Evolutionary conservation across 1,284 basidiomycete species (phyloP), one percentile per base, ranked within the genome.

Genomic region (Austropuccinia psidii): DNA sequence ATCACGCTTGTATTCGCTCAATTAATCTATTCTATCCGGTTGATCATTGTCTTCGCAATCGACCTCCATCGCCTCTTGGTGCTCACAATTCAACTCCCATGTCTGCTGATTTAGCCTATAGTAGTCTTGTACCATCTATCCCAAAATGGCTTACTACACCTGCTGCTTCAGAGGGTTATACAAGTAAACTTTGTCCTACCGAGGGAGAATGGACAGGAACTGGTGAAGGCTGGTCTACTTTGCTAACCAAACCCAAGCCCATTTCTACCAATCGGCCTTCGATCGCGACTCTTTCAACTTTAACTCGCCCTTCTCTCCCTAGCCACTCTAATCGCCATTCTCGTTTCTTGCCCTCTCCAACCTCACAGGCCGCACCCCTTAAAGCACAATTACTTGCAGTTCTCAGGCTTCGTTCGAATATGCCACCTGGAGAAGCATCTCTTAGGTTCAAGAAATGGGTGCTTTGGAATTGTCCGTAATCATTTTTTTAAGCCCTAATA

Each of bases 381-480:
- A 68, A 68, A 41, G 50, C 66, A 7, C 66, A 68, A 19, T 43
- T 68, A 11, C 15, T 68, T 9, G 54, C 66, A 4, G 49, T 68
- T 24, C 19, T 68, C 13, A 17, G 66, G 24, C 41, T 58, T 35
- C 33, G 52, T 4, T 55, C 66, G 6, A 68, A 21, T 31, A 52
- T 43, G 37, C 47, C 41, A 31, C 66, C 66, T 4, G 66, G 52
- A 11, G 52, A 68, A 45, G 66, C 66, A 13, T 37, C 52, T 17
- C 29, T 68, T 19, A 55, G 39, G 54, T 33, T 68, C 5, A 68
- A 52, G 27, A 68, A 68, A 68, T 68, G 66, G 66, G 66, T 68
- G 15, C 29, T 68, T 17, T 68, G 66, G 66, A 68, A 68, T 49
- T 33, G 66, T 68, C 43, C 21, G 66, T 55, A n/a, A 15, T 31